Conservation (phyloP, 225 moss, liverwort and hornwort genomes). For the Ulota crispa region DNA sequence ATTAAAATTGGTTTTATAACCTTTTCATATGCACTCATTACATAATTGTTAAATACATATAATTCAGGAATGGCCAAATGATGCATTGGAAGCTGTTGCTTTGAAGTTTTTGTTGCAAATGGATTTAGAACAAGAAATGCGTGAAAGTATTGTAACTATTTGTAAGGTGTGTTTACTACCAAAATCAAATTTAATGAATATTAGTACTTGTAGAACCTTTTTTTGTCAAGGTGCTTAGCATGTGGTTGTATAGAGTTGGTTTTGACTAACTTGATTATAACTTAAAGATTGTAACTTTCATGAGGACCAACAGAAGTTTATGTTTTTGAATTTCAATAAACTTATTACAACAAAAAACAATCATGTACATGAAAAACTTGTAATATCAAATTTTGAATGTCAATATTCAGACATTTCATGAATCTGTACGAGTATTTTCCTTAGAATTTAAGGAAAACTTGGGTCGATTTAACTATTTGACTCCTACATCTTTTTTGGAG, state of each 20-base stretch:
- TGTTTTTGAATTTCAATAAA: rapidly evolving
- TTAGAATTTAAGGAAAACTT: constrained; percentile 67
- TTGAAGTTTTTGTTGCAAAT: constrained; percentile 76
- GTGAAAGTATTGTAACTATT: constrained; percentile 69
- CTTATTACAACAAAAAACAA: rapidly evolving
- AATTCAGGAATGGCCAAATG: constrained; percentile 87
- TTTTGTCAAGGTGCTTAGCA: rapidly evolving
- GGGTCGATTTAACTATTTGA: constrained; percentile 75
- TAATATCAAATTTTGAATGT: neutral
- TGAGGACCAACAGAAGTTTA: rapidly evolving
- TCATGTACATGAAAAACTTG: rapidly evolving
- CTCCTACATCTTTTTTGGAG: constrained; percentile 90
- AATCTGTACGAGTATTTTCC: constrained; percentile 61
- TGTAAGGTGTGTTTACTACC: constrained; percentile 59
- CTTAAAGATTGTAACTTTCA: rapidly evolving
- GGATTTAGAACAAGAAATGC: constrained; percentile 68
- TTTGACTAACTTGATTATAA: neutral
- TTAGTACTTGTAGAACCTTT: neutral
- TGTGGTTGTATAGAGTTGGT: rapidly evolving
- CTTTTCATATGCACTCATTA: rapidly evolving
- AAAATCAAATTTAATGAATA: no score
- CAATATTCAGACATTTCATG: constrained; percentile 69
- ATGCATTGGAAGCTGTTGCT: constrained; percentile 89
- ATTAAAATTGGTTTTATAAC: rapidly evolving
- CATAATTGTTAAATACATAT: rapidly evolving